These are phyloP conservation scores for Thalassiosira profunda DNA, from an alignment of 108 stramenopile genomes.

Conservation along the genomic window DNA sequence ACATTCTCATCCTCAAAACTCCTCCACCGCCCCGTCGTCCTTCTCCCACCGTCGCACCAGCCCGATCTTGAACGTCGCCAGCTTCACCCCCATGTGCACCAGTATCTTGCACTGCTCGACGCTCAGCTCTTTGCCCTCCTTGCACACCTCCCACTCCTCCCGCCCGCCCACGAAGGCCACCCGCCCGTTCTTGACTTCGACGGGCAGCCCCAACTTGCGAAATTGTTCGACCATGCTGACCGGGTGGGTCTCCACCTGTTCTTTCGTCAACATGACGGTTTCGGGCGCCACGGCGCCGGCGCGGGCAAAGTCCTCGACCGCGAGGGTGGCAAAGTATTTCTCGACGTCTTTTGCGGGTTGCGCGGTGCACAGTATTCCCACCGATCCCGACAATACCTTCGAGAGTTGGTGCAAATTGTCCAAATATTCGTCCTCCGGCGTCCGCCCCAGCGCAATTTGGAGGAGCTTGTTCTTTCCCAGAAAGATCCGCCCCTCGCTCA, in stretches of 20 bases:
- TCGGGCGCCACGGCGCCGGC: conserved; percentile 77
- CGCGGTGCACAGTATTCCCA: conserved; percentile 92
- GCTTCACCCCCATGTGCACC: conserved; percentile 86
- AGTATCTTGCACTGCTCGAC: conserved; percentile 95
- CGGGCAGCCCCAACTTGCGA: conserved; percentile 93
- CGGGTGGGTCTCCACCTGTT: conserved; percentile 81
- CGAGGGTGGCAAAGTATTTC: conserved; percentile 83
- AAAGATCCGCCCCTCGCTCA: conserved; percentile 75
- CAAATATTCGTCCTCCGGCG: conserved; percentile 93
- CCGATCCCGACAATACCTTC: conserved; percentile 80
- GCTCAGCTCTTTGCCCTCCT: conserved; percentile 85
- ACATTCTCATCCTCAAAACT: conserved; percentile 32
- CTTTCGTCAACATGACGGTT: conserved; percentile 76
- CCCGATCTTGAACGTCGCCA: conserved; percentile 80
- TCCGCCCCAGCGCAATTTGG: conserved; percentile 91
- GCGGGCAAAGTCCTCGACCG: conserved; percentile 92
- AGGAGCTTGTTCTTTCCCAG: conserved; percentile 97
- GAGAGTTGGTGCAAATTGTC: conserved; percentile 92
- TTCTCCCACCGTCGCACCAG: conserved; percentile 83
- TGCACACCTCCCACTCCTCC: conserved; percentile 81
- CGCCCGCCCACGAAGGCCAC: conserved; percentile 81
- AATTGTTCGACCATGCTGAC: conserved; percentile 96
- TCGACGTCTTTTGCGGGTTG: conserved; percentile 72
- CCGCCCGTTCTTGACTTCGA: conserved; percentile 92
- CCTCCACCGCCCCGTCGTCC: conserved; percentile 67